These are phyloP conservation scores for Tylopilus balloui DNA, from an alignment of 768 basidiomycete species.

Conservation along the genomic window DNA sequence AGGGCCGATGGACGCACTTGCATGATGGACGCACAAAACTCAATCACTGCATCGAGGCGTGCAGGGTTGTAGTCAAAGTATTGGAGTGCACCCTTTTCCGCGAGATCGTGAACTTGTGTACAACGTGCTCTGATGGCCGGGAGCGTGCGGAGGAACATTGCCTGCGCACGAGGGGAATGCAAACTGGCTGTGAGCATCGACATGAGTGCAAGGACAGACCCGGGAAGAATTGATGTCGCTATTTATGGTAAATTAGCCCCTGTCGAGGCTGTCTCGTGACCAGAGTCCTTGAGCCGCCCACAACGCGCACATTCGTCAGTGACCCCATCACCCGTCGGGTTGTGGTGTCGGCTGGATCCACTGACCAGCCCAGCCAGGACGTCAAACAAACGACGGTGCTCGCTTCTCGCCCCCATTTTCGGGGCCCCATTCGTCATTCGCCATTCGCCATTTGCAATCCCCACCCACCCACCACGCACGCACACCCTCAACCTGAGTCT, in stretches of 20 bases:
- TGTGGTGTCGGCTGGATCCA: not conserved
- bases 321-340: not conserved
- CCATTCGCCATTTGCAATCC: constrained; percentile 9
- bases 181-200: not conserved
- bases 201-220: not conserved
- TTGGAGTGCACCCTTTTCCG: constrained; percentile 65
- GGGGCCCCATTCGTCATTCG: not conserved
- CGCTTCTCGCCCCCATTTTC: too few species aligned
- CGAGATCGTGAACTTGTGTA: constrained; percentile 70
- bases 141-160: constrained; percentile 75
- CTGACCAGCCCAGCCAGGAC: not conserved
- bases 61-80: constrained; percentile 86
- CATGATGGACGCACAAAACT: constrained; percentile 75
- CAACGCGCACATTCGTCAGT: not conserved
- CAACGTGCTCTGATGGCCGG: constrained; percentile 91
- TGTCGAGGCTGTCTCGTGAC: constrained; percentile 1
- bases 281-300: not conserved
- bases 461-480: not conserved
- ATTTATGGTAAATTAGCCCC: constrained; percentile 10
- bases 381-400: not conserved
- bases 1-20: constrained; percentile 45
- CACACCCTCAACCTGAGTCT: constrained; percentile 21
- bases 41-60: constrained; percentile 62
- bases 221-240: not conserved
- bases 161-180: constrained; percentile 24